phyloP scores from a whole-genome alignment of 192 early-diverging fungal species.

The Mortierella antarctica region DNA sequence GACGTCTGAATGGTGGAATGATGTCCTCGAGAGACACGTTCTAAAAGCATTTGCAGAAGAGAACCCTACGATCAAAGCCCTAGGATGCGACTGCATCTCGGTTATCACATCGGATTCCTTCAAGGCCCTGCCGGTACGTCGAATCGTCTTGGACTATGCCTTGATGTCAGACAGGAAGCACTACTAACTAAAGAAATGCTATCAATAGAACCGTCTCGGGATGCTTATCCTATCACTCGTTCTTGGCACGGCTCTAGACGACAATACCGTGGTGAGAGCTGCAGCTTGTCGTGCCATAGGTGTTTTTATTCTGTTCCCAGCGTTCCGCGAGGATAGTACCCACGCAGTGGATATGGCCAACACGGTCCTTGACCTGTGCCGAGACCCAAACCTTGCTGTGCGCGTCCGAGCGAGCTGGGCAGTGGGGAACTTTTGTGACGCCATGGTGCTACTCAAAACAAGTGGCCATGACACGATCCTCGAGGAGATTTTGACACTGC shows the following conservation, averaged over 20 bases:
- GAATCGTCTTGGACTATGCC: not conserved
- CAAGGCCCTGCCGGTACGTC: constrained; percentile 54
- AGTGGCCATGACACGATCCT: constrained; percentile 23
- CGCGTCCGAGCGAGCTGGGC: constrained; percentile 81
- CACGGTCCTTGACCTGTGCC: constrained; percentile 59
- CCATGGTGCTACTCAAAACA: constrained; percentile 58
- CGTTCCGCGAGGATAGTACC: constrained; percentile 66
- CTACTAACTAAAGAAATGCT: not conserved
- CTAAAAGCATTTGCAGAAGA: constrained; percentile 53
- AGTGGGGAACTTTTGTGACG: constrained; percentile 78
- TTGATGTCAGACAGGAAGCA: no score
- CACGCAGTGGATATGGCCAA: constrained; percentile 68
- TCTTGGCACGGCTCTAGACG: constrained; percentile 60
- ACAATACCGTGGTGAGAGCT: constrained; percentile 66
- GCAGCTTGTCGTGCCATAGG: constrained; percentile 74
- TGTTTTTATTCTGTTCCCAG: constrained; percentile 66
- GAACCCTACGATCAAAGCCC: constrained; percentile 45
- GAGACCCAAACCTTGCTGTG: constrained; percentile 67
- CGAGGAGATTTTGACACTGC: constrained; percentile 55
- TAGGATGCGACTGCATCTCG: constrained; percentile 63
- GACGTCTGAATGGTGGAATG: constrained; percentile 55
- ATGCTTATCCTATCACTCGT: constrained; percentile 54
- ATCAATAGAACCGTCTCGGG: constrained; percentile 47
- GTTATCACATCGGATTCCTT: constrained; percentile 54
- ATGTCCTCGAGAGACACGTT: constrained; percentile 54